These are phyloP conservation scores for Xylaria nigripes DNA, from an alignment of 495 filamentous ascomycete species.

Conservation along the genomic window DNA sequence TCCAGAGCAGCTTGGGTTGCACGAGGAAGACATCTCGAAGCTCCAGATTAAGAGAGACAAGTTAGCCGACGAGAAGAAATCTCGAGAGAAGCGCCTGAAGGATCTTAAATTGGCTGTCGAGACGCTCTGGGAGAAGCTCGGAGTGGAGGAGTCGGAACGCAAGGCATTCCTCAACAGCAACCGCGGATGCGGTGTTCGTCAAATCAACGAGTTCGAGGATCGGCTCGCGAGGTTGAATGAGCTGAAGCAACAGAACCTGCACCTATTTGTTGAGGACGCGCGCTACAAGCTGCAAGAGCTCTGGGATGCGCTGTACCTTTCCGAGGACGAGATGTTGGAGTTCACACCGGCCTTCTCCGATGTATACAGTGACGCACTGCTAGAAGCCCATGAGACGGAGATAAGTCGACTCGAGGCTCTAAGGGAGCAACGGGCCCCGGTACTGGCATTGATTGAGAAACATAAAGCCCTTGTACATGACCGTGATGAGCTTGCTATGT, in stretches of 20 bases:
- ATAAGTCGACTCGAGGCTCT: constrained; percentile 72
- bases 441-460: constrained; percentile 70
- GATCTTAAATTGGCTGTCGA: constrained; percentile 69
- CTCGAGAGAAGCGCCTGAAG: constrained; percentile 70
- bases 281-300: constrained; percentile 83
- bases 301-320: constrained; percentile 89
- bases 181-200: constrained; percentile 70
- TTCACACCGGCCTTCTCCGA: constrained; percentile 92
- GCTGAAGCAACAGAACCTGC: constrained; percentile 87
- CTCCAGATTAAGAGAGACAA: constrained; percentile 70
- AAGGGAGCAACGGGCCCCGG: constrained; percentile 80
- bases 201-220: constrained; percentile 90
- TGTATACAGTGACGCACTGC: constrained; percentile 80
- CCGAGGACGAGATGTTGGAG: constrained; percentile 95
- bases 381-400: constrained; percentile 82
- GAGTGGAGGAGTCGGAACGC: constrained; percentile 69
- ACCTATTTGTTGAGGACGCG: constrained; percentile 91
- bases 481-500: constrained; percentile 74
- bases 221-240: constrained; percentile 81
- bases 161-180: constrained; percentile 68
- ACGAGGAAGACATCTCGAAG: constrained; percentile 69
- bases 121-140: constrained; percentile 80
- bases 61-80: constrained; percentile 86
- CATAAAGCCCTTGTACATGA: constrained; percentile 80
- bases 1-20: constrained; percentile 87